Evolutionary conservation across 257 asterid species (phyloP).

Genomic region (Orobanche coerulescens): DNA sequence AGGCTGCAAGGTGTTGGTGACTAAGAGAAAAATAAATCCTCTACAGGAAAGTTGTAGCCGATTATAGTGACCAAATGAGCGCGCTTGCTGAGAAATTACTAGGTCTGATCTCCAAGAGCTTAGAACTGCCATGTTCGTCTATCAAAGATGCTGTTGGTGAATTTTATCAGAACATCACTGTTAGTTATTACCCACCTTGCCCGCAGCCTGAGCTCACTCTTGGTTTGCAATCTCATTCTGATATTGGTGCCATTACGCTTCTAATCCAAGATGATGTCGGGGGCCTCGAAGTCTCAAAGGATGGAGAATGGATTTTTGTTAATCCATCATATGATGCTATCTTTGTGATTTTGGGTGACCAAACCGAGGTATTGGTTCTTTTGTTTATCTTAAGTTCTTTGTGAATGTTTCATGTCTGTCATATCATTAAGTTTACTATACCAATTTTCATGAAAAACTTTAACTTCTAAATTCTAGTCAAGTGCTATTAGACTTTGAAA

Average conservation of each 20-base stretch:
- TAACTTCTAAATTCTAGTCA: no score
- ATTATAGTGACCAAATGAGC: constrained; percentile 59
- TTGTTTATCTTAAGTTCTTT: neutral
- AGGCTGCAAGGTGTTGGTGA: no score
- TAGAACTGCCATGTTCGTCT: constrained; percentile 51
- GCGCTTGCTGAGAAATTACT: constrained; percentile 56
- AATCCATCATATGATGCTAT: constrained; percentile 58
- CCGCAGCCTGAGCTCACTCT: constrained; percentile 95
- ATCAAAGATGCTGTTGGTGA: constrained; percentile 66
- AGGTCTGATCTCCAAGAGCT: constrained; percentile 59
- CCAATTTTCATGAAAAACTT: no score
- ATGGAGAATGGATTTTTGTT: constrained; percentile 69
- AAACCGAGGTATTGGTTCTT: constrained; percentile 63
- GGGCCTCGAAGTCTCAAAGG: constrained; percentile 78
- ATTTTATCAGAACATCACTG: constrained; percentile 72
- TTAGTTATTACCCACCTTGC: constrained; percentile 87
- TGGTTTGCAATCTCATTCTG: constrained; percentile 91
- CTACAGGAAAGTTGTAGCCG: constrained; percentile 53
- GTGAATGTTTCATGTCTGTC: neutral
- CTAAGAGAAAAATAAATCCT: neutral
- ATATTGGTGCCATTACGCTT: constrained; percentile 73
- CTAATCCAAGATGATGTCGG: constrained; percentile 93
- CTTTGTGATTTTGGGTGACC: constrained; percentile 79
- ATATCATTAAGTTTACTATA: no score
- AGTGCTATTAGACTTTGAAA: no score